phyloP scores from a whole-genome alignment of 768 basidiomycete species.

The Boletus edulis region DNA sequence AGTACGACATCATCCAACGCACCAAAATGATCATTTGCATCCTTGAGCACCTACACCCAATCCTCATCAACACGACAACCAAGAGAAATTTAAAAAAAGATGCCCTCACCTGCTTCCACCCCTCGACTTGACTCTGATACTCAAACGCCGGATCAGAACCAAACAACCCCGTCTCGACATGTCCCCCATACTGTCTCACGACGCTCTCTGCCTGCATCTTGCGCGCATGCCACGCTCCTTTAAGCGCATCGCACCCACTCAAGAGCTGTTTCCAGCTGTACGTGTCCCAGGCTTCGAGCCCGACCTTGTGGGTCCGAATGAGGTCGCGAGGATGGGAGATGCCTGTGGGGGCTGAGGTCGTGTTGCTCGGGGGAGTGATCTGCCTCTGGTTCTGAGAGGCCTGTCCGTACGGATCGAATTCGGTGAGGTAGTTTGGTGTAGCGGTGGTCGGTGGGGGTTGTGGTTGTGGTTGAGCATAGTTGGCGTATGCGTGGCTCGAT shows the following conservation, averaged over 20 bases:
- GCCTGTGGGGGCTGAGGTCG: constrained; percentile 29
- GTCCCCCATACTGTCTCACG: constrained; percentile 44
- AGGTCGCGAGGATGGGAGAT: constrained; percentile 62
- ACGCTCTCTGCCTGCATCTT: constrained; percentile 53
- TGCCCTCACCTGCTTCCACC: constrained; percentile 55
- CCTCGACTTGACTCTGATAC: constrained; percentile 50
- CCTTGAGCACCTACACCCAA: constrained; percentile 46
- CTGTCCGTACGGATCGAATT: constrained; percentile 40
- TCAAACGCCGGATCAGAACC: constrained; percentile 35
- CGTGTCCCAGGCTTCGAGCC: constrained; percentile 69
- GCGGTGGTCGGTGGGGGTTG: constrained; percentile 13
- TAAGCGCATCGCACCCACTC: constrained; percentile 59
- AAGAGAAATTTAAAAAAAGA: too few relatives aligned
- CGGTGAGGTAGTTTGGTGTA: constrained; percentile 30
- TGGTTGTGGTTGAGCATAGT: too few relatives aligned
- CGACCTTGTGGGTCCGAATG: constrained; percentile 61
- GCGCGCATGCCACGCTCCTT: constrained; percentile 60
- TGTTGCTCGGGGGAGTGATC: too few relatives aligned
- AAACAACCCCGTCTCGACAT: constrained; percentile 33
- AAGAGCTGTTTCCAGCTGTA: constrained; percentile 73
- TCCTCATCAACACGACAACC: not conserved
- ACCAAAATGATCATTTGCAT: constrained; percentile 55
- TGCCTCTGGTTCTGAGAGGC: not conserved
- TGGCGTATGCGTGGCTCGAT: constrained; percentile 22
- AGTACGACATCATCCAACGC: constrained; percentile 14